Percentiles rank a stretch among this genome's conserved stretches.
Evolutionary conservation across 2,329 filamentous ascomycete genomes (phyloP).

Genomic region (Talaromyces sp.): DNA sequence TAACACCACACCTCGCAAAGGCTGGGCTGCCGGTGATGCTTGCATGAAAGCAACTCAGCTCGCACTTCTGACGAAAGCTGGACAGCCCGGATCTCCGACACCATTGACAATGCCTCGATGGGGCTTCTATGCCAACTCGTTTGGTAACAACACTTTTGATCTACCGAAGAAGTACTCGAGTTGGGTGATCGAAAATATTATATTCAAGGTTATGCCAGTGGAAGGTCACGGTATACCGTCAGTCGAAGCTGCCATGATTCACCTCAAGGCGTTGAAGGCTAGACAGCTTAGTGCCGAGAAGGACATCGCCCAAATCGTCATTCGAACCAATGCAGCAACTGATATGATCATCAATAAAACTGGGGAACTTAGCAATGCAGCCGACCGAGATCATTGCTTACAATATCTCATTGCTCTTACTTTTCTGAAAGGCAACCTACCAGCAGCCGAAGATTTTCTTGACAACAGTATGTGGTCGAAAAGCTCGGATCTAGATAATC

Average conservation of each 20-base stretch:
- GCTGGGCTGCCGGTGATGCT: constrained; percentile 43
- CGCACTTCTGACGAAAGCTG: constrained; percentile 26
- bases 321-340: constrained; percentile 28
- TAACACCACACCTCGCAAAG: constrained; percentile 43
- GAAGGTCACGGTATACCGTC: constrained; percentile 31
- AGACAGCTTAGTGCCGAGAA: constrained; percentile 9
- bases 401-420: constrained; percentile 30
- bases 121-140: constrained; percentile 31
- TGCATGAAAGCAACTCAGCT: constrained; percentile 39
- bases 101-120: constrained; percentile 30
- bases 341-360: constrained; percentile 31
- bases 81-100: constrained; percentile 29
- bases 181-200: constrained; percentile 16
- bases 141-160: constrained; percentile 4
- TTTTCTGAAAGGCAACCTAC: constrained; percentile 27
- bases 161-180: constrained; percentile 8
- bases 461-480: constrained; percentile 24
- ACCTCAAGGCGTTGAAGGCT: constrained; percentile 9
- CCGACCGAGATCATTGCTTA: constrained; percentile 33
- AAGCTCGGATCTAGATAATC: constrained; percentile 18
- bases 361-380: constrained; percentile 24
- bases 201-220: constrained; percentile 21
- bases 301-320: constrained; percentile 24
- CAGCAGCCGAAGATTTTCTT: constrained; percentile 25
- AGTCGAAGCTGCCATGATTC: constrained; percentile 27